Percentiles rank a stretch among this genome's conserved stretches.
phyloP scores from a whole-genome alignment of 495 filamentous ascomycete genomes.

The Daldinia childiae region DNA sequence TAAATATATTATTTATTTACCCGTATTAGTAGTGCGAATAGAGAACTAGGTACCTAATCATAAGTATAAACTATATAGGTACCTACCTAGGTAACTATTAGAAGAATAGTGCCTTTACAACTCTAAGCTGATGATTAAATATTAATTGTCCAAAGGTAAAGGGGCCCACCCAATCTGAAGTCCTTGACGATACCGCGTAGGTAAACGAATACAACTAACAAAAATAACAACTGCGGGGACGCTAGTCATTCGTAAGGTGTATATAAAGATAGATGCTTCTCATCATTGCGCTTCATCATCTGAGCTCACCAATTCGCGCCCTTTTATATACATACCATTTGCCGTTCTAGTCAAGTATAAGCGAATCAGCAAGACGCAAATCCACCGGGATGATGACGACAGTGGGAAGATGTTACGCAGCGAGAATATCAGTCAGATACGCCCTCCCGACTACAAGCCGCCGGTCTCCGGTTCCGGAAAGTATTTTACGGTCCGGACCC shows the following conservation, averaged over 20 bases:
- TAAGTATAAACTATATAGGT: too few relatives aligned
- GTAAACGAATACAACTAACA: neutral
- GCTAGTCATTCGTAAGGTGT: neutral
- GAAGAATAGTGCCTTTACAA: neutral
- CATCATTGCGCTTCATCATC: neutral
- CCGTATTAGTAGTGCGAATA: too few relatives aligned
- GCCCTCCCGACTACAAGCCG: constrained; percentile 29
- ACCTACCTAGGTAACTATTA: too few relatives aligned
- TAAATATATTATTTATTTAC: neutral
- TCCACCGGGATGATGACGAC: neutral
- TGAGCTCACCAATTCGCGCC: neutral
- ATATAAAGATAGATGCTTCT: constrained; percentile 1
- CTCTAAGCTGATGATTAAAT: neutral
- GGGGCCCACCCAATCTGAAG: neutral
- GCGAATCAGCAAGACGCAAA: constrained; percentile 3
- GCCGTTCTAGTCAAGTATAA: neutral
- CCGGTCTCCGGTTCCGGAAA: constrained; percentile 29
- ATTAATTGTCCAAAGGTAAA: neutral
- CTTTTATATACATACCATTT: neutral
- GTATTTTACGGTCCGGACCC: constrained; percentile 23
- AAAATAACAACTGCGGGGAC: neutral
- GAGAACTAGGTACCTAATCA: too few relatives aligned
- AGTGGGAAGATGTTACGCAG: neutral
- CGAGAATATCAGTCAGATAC: constrained; percentile 4
- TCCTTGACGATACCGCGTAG: neutral